These are phyloP conservation scores for Podaxis mareebaensis DNA, from an alignment of 768 basidiomycete genomes.

Conservation along the genomic window DNA sequence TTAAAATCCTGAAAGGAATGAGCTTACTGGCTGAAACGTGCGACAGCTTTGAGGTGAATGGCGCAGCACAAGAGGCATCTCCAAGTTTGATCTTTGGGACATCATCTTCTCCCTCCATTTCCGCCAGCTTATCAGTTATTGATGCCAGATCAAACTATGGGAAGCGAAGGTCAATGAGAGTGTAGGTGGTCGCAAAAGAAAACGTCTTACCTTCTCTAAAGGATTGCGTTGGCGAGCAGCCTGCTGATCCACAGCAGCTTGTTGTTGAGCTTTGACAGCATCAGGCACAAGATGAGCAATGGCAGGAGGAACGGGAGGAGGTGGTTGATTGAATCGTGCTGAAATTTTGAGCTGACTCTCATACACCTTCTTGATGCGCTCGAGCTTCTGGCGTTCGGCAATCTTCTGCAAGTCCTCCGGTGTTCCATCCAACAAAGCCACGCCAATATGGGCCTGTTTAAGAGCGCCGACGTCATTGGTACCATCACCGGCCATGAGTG, in stretches of 20 bases:
- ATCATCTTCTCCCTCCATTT: conserved; percentile 94
- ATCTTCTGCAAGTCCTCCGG: conserved; percentile 91
- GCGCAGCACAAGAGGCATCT: conserved; percentile 98
- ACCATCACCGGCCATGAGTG: conserved; percentile 98
- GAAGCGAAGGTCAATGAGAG: conserved; percentile 8
- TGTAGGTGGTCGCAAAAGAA: conserved; percentile 1
- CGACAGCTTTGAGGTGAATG: conserved; percentile 97
- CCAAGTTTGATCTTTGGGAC: conserved; percentile 98
- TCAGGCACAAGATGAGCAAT: conserved; percentile 90
- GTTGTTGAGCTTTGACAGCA: conserved; percentile 86
- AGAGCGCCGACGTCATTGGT: conserved; percentile 99
- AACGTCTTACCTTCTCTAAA: conserved; percentile 75
- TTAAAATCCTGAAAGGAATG: not conserved
- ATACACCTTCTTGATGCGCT: conserved; percentile 95
- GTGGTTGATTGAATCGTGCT: conserved; percentile 86
- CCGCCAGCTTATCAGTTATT: conserved; percentile 53
- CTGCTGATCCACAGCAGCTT: conserved; percentile 65
- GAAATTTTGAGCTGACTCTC: conserved; percentile 93
- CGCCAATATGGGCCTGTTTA: conserved; percentile 97
- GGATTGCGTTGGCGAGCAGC: conserved; percentile 79
- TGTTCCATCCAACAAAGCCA: conserved; percentile 90
- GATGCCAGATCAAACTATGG: conserved; percentile 33
- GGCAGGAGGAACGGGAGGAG: conserved; percentile 88
- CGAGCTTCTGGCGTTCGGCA: conserved; percentile 86
- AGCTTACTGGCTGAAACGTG: conserved; percentile 93